Evolutionary conservation across 805 yeast species (phyloP), one percentile per base, ranked within the genome.

Genomic region (Yueomyces sinensis): DNA sequence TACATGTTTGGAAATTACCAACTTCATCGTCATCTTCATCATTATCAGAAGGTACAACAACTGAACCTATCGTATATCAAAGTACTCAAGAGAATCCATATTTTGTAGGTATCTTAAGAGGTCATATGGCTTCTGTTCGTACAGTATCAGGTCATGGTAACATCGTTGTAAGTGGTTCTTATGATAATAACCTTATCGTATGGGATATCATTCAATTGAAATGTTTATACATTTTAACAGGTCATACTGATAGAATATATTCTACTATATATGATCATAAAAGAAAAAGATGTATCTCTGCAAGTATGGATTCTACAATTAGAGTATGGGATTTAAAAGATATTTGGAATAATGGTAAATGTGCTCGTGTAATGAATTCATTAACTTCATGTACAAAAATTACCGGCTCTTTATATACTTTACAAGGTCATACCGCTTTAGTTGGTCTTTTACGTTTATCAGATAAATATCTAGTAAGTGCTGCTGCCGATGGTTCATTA

Each of bases 401-500:
- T 3, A 39, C 45, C 1, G 56, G 54, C 11, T 48, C 59, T 33
- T 57, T 82, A 32, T 65, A 74, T 30, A 71, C 83, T 0, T 61
- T 89, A 31, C 84, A 77, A 37, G 96, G 95, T 1, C 98, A 91
- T 55, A 76, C 82, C 1, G 82, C 89, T 11, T 61, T 91, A 16
- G 98, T 91, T 13, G 98, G 97, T 0, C 62, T 91, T 31, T 64
- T 89, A 19, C 83, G 82, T 31, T 68, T 87, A 7, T 75, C 84
- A 5, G 76, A 79, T 18, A 74, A 78, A 25, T 76, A 74, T 32
- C 63, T 91, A 11, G 94, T 89, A 2, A 80, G 94, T 31, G 98
- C 95, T 0, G 97, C 96, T 2, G 97, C 97, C 0, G 98, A 91
- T 56, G 74, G 91, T 3, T 78, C 95, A 0, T 65, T 91, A 29